These are phyloP conservation scores for Kentomonas sorsogonicus DNA, from an alignment of 208 protist species.

Conservation along the genomic window DNA sequence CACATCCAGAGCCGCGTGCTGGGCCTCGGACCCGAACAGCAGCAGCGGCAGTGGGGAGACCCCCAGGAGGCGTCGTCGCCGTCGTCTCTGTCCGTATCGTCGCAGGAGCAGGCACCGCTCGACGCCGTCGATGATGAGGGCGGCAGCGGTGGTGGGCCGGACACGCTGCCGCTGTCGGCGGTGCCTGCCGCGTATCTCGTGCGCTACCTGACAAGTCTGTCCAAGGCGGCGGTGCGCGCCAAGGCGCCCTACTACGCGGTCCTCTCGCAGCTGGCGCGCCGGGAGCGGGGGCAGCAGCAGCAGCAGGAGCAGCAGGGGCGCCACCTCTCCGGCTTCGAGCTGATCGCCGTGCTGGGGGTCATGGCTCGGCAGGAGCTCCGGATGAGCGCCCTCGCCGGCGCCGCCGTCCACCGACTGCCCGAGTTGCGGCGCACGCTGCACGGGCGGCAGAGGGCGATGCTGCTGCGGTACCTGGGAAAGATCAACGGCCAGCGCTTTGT, in stretches of 20 bases:
- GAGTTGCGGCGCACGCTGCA: constrained; percentile 18
- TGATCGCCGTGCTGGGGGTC: constrained; percentile 36
- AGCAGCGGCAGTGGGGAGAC: too few species aligned
- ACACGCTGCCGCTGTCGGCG: constrained; percentile 7
- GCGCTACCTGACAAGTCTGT: constrained; percentile 53
- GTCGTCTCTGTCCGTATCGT: too few species aligned
- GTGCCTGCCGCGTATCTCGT: constrained; percentile 34
- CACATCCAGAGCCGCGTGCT: too few species aligned
- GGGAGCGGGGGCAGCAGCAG: not conserved
- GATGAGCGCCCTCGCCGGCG: constrained; percentile 20
- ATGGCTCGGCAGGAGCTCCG: constrained; percentile 52
- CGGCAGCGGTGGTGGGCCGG: too few species aligned
- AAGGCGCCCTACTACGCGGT: constrained; percentile 36
- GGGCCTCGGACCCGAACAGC: too few species aligned
- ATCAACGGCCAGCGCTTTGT: constrained; percentile 37
- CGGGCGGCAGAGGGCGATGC: constrained; percentile 24
- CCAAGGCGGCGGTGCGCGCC: constrained; percentile 34
- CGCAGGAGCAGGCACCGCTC: too few species aligned
- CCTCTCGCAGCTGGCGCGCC: constrained; percentile 15
- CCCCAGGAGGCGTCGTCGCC: too few species aligned
- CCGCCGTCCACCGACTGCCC: constrained; percentile 24
- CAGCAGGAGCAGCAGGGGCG: constrained; percentile 10
- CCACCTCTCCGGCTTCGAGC: constrained; percentile 35
- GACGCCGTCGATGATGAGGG: too few species aligned
- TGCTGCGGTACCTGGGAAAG: constrained; percentile 57